Conservation (phyloP, 2,329 filamentous ascomycete species). For the Trichoderma pleuroti region DNA sequence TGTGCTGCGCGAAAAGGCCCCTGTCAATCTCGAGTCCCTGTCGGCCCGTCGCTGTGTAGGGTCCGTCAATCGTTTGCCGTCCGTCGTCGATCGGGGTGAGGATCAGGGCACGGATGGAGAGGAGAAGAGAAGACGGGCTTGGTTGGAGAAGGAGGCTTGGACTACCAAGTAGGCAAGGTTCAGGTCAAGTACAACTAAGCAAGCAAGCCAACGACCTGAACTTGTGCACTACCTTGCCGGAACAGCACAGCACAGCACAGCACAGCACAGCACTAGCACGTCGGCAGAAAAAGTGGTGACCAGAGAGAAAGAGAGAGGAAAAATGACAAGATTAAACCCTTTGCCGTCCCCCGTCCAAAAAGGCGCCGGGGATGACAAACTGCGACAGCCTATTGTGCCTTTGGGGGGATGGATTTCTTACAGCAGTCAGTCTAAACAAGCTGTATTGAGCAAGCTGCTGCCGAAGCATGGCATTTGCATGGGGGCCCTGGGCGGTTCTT, state of each 20-base stretch:
- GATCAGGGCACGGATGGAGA: constrained; percentile 3
- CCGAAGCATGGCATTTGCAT: constrained; percentile 11
- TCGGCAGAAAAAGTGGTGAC: constrained; percentile 2
- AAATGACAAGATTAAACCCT: not conserved
- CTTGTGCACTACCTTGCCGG: not conserved
- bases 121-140: not conserved
- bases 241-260: too few relatives aligned
- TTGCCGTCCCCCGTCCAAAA: not conserved
- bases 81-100: constrained; percentile 3
- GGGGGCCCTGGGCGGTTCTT: not conserved
- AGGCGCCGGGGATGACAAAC: constrained; percentile 4
- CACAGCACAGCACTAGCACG: not conserved
- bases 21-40: constrained; percentile 16
- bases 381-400: not conserved
- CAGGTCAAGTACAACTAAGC: not conserved
- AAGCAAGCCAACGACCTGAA: not conserved
- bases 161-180: not conserved
- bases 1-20: constrained; percentile 1
- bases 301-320: not conserved
- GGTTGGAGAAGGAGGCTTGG: not conserved
- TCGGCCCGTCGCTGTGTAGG: constrained; percentile 10
- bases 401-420: not conserved
- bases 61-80: constrained; percentile 15
- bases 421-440: not conserved
- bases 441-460: constrained; percentile 8